Conservation (phyloP, 2,329 filamentous ascomycete genomes). For the Chaetomiaceae sp. region DNA sequence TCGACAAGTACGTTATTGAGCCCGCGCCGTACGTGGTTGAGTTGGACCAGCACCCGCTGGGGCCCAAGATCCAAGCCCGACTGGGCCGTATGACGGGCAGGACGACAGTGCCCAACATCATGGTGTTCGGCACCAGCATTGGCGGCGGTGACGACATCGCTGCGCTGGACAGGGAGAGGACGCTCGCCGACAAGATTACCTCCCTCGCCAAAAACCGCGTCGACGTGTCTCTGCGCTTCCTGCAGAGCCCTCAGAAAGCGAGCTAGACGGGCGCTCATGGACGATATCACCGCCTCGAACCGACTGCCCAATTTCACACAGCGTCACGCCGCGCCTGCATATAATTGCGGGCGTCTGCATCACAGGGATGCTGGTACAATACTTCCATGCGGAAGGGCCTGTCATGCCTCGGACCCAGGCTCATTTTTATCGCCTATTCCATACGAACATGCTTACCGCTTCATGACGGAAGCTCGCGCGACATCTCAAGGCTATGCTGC, state of each 20-base stretch:
- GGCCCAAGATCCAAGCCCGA: constrained; percentile 64
- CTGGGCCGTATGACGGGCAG: constrained; percentile 72
- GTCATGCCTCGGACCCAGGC: too few species aligned
- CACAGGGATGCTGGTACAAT: too few species aligned
- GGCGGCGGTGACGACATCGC: constrained; percentile 86
- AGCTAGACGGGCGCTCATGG: background rate
- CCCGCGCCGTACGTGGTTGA: constrained; percentile 86
- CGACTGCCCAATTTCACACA: too few species aligned
- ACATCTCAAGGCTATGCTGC: too few species aligned
- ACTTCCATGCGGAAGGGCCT: too few species aligned
- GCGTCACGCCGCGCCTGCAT: too few species aligned
- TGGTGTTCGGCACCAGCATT: constrained; percentile 83
- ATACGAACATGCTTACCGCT: too few species aligned
- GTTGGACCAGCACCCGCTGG: constrained; percentile 76
- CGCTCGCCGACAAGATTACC: constrained; percentile 67
- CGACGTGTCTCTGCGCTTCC: constrained; percentile 45
- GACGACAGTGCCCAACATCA: constrained; percentile 83
- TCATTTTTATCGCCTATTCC: too few species aligned
- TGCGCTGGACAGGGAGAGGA: constrained; percentile 62
- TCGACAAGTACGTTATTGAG: constrained; percentile 77
- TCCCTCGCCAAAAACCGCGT: constrained; percentile 67
- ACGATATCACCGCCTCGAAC: background rate
- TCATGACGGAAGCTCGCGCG: too few species aligned
- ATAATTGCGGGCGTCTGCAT: too few species aligned
- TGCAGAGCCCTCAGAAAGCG: constrained; percentile 13